Evolutionary conservation across 345 rosid genomes (phyloP), one percentile per base, ranked within the genome.

Genomic region (Brassica carinata): DNA sequence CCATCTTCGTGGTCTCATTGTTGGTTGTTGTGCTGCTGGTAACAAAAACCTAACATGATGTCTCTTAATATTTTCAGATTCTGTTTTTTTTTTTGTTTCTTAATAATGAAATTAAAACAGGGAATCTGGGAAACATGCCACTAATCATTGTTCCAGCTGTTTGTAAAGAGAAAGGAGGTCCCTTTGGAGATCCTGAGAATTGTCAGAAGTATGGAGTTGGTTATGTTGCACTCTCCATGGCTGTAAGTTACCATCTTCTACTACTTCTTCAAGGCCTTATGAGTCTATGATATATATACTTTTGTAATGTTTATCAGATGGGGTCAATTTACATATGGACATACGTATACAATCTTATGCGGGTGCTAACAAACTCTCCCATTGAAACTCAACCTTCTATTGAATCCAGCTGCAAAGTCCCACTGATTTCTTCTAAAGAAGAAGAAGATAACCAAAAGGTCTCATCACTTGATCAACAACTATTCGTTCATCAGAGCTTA

Each of bases 211-310:
- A 75, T 66, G 94, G 91, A 33, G 17, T 86, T 81, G 90, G 87
- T 38, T 91, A 91, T 81, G 87, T 75, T 68, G 89, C 96, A 64
- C 86, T 91, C 8, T 91, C 96, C 64, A 87, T 90, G 91, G 89
- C 96, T 13, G 94, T 91, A 85, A 11, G 85, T 63, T 74, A 15
- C 7, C 27, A 17, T 19, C 4, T 64, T 31, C 5, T 1, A 29
- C 68, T 27, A 8, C 36, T 27, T 68, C 55, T 30, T 57, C 10
- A 38, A 65, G 73, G 53, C 53, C 30, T 36, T 36, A 23, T 67
- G 3, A 51, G 51, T 40, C 17, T 67, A 15, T 19, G 4, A 63
- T 63, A 14, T 64, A 30, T 30, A 31, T 31, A n/a, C 23, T 8
- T 27, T 27, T 72, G 73, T 58, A 6, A 36, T 11, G 5, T 51